Conservation (phyloP, 257 asterid genomes). For the Orobanche coerulescens region DNA sequence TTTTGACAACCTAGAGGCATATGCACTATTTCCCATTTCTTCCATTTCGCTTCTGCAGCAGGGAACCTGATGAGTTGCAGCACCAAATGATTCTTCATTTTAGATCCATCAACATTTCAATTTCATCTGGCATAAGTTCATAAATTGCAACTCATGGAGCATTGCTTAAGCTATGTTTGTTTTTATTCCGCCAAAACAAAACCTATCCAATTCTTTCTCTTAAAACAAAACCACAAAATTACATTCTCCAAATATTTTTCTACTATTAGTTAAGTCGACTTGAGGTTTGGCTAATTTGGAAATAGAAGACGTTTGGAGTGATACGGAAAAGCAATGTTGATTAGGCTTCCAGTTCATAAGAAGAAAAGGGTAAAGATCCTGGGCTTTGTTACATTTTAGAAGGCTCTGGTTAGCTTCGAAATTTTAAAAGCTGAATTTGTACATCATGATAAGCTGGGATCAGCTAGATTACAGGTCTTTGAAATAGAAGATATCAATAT, state of each 20-base stretch:
- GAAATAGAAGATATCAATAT: background rate
- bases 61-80: too few species aligned
- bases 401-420: constrained; percentile 5
- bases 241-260: background rate
- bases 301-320: background rate
- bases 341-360: background rate
- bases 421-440: background rate
- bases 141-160: too few species aligned
- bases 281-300: background rate
- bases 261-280: too few species aligned
- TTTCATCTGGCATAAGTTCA: too few species aligned
- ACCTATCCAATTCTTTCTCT: too few species aligned
- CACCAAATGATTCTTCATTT: too few species aligned
- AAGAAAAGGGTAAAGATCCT: background rate
- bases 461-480: constrained; percentile 8
- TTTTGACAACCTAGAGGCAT: background rate
- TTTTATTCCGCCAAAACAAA: too few species aligned
- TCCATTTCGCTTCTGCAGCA: background rate
- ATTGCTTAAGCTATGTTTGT: too few species aligned
- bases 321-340: background rate
- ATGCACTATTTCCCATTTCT: background rate
- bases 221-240: background rate
- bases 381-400: background rate
- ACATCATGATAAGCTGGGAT: background rate
- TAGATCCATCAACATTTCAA: too few species aligned